These are phyloP conservation scores for Rhodotorula toruloides DNA, from an alignment of 768 basidiomycete species.

Conservation along the genomic window DNA sequence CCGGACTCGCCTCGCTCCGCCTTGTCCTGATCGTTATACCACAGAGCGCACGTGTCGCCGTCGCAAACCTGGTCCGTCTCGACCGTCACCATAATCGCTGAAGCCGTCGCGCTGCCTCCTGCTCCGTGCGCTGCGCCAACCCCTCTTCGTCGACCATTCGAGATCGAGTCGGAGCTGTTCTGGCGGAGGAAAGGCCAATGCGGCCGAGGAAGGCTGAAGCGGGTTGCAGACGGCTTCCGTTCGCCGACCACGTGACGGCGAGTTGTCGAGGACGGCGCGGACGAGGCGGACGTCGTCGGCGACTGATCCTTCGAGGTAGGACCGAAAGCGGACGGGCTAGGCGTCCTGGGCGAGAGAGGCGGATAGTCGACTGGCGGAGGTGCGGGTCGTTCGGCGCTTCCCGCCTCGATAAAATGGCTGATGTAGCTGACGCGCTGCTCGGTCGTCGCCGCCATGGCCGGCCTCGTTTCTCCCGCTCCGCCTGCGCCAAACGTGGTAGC, in stretches of 20 bases:
- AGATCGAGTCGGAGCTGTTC: neutral
- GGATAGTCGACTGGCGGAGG: too few relatives aligned
- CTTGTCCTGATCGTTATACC: neutral
- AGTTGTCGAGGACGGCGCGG: too few relatives aligned
- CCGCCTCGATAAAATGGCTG: neutral
- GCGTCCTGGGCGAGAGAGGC: too few relatives aligned
- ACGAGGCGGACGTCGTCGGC: too few relatives aligned
- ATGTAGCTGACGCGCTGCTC: neutral
- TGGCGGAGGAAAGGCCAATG: neutral
- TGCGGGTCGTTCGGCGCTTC: neutral
- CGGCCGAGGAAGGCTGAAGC: neutral
- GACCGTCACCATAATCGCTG: neutral
- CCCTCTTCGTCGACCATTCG: neutral
- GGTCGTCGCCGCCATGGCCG: neutral
- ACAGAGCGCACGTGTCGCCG: neutral
- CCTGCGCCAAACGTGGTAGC: too few relatives aligned
- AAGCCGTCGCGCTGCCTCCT: neutral
- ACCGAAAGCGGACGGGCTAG: too few relatives aligned
- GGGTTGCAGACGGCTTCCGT: neutral
- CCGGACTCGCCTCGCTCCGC: neutral
- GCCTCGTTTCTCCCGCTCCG: too few relatives aligned
- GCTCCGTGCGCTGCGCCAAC: neutral
- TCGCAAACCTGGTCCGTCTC: slow-evolving; percentile 5
- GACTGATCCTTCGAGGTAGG: too few relatives aligned
- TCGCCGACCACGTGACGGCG: too few relatives aligned